These are phyloP conservation scores for Ganoderma leucocontextum DNA, from an alignment of 1,284 basidiomycete species.

Conservation along the genomic window DNA sequence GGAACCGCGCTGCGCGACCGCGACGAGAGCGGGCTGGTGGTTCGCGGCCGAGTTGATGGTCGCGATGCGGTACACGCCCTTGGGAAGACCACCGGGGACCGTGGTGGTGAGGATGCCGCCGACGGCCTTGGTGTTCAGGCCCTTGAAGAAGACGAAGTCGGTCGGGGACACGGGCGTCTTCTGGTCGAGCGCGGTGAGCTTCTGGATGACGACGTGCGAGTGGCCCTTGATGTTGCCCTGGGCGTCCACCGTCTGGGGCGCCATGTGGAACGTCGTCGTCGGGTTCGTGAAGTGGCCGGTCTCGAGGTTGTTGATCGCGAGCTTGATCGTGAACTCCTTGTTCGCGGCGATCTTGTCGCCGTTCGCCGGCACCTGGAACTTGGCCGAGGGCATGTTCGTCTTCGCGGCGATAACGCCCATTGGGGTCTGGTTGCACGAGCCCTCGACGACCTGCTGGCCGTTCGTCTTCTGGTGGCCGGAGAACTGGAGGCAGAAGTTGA, in stretches of 20 bases:
- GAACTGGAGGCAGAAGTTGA: constrained; percentile 54
- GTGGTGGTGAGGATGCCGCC: constrained; percentile 59
- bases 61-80: constrained; percentile 61
- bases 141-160: constrained; percentile 74
- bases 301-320: constrained; percentile 52
- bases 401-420: constrained; percentile 51
- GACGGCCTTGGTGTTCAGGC: constrained; percentile 55
- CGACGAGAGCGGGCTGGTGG: constrained; percentile 62
- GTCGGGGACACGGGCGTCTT: constrained; percentile 63
- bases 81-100: constrained; percentile 64
- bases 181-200: constrained; percentile 56
- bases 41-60: constrained; percentile 59
- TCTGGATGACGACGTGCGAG: constrained; percentile 66
- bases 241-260: constrained; percentile 63
- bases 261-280: constrained; percentile 57
- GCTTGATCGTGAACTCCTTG: constrained; percentile 53
- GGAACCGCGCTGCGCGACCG: constrained; percentile 54
- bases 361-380: constrained; percentile 55
- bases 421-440: constrained; percentile 65
- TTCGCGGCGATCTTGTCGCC: constrained; percentile 49
- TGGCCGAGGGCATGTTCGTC: constrained; percentile 53
- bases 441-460: constrained; percentile 54
- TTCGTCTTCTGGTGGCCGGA: constrained; percentile 50
- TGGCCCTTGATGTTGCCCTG: constrained; percentile 47
- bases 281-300: constrained; percentile 63